These are phyloP conservation scores for Schwanniomyces yamadae DNA, from an alignment of 805 yeast species.

Conservation along the genomic window DNA sequence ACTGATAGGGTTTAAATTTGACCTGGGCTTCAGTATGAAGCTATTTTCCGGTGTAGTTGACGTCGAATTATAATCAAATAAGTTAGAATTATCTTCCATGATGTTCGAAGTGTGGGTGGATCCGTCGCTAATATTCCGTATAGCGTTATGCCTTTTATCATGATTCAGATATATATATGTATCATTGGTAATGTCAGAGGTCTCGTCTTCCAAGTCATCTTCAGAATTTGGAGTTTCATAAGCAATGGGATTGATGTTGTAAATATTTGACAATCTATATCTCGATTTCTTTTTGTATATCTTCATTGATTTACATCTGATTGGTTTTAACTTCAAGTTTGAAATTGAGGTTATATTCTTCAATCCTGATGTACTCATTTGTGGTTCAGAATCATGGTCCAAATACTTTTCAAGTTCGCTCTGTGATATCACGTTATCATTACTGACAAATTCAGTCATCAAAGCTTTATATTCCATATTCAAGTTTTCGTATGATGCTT, in stretches of 20 bases:
- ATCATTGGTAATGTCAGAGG: slow-evolving; percentile 1
- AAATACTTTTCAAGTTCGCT: not conserved
- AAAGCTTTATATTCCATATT: slow-evolving; percentile 25
- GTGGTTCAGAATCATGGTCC: not conserved
- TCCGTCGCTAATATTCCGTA: too few relatives aligned
- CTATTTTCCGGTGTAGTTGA: not conserved
- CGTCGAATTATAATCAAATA: not conserved
- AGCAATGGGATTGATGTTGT: slow-evolving; percentile 36
- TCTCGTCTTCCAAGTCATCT: slow-evolving; percentile 1
- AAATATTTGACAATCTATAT: slow-evolving; percentile 37
- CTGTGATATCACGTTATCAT: not conserved
- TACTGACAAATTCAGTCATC: slow-evolving; percentile 8
- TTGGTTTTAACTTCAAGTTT: slow-evolving; percentile 38
- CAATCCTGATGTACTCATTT: slow-evolving; percentile 8
- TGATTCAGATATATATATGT: too few relatives aligned
- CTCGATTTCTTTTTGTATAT: slow-evolving; percentile 41
- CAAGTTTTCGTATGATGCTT: slow-evolving; percentile 28
- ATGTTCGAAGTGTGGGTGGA: slow-evolving; percentile 3
- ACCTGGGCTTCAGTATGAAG: too few relatives aligned
- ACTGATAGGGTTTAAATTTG: too few relatives aligned
- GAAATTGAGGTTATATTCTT: slow-evolving; percentile 30
- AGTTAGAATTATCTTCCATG: slow-evolving; percentile 7
- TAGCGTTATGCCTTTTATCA: too few relatives aligned
- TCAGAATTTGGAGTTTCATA: slow-evolving; percentile 13
- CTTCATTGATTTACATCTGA: slow-evolving; percentile 32